Base-by-base conservation (phyloP, 352 stramenopile species). In the Pythium graminicola region DNA sequence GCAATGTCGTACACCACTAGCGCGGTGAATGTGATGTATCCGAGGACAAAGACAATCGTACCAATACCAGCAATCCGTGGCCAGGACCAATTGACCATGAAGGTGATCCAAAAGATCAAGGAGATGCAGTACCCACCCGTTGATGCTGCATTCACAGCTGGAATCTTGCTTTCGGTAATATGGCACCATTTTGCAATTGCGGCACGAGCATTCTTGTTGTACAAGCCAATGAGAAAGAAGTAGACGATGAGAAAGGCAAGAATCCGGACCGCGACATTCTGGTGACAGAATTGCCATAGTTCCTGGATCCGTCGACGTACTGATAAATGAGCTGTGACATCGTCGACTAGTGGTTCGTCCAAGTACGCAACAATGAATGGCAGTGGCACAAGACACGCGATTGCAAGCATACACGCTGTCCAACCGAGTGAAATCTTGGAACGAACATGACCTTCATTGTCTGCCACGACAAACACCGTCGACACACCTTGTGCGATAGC, bases 241-340 rank as follows among this genome's bases (percentile, higher is more conserved):
- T 73, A 60, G 9, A 69, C 41, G 32, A 72, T 54, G 31, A 83
- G 56, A 54, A 85, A 86, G 13, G 69, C 46, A 19, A 86, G 35
- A 16, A 82, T 63, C 10, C 67, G 72, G 64, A 70, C 76, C 23
- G 74, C 69, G 7, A 81, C 59, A 22, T 85, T 73, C 27, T 83
- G 64, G 31, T 79, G 69, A 41, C 61, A 77, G 22, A 85, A 72
- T 33, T 64, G 62, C 67, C 76, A 77, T 10, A 86, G 44, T 27
- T 85, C 69, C 6, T 51, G 43, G 6, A 76, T 32, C 2, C 65
- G 69, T 1, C 51, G 55, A 0, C 46, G 31, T 9, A 84, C 7
- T 3, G 65, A 49, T 33, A 76, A 28, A 42, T 57, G 27, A 13
- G 50, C 49, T 2, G 56, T 54, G n/a, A 33, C 32, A 19, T 29